A percentile compares a stretch with the other conserved stretches of the same genome.
phyloP scores from a whole-genome alignment of 2,329 filamentous ascomycete species.

The Neopestalotiopsis sp. region DNA sequence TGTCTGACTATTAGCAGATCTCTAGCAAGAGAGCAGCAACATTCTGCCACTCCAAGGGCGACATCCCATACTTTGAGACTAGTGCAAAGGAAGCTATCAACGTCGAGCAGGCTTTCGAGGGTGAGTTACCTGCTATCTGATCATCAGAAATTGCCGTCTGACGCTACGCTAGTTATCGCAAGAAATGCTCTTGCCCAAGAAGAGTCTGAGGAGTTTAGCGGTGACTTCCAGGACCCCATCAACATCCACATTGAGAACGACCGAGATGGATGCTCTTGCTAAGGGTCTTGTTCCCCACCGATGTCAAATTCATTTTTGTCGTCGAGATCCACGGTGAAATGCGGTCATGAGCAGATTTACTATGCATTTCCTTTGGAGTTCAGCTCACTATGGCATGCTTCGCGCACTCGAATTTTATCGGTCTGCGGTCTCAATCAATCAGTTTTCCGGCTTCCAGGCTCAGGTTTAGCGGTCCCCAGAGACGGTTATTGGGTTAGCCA shows the following conservation, averaged over 20 bases:
- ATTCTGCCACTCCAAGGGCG: constrained; percentile 96
- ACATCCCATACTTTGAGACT: constrained; percentile 98
- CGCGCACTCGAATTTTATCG: constrained; percentile 1
- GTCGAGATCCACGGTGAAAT: background rate
- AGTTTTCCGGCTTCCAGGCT: constrained; percentile 6
- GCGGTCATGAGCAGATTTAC: background rate
- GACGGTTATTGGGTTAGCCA: background rate
- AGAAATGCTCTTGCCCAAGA: constrained; percentile 95
- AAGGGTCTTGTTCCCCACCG: constrained; percentile 35
- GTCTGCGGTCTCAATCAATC: constrained; percentile 6
- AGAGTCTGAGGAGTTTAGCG: constrained; percentile 96
- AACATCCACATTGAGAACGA: constrained; percentile 97
- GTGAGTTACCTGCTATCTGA: constrained; percentile 42
- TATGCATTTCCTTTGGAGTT: constrained; percentile 16
- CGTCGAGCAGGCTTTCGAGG: constrained; percentile 81
- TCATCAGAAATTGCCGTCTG: background rate
- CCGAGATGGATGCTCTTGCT: constrained; percentile 92
- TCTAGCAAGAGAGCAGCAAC: constrained; percentile 95
- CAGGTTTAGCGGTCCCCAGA: background rate
- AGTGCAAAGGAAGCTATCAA: constrained; percentile 99
- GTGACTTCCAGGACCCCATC: constrained; percentile 96
- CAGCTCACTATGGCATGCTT: constrained; percentile 4
- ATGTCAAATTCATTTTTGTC: background rate
- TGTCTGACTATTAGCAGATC: constrained; percentile 58
- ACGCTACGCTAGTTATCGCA: constrained; percentile 75